A percentile compares a stretch with the other conserved stretches of the same genome.
These are phyloP conservation scores for Phytopythium ostracodes DNA, from an alignment of 352 stramenopile species.

Conservation along the genomic window DNA sequence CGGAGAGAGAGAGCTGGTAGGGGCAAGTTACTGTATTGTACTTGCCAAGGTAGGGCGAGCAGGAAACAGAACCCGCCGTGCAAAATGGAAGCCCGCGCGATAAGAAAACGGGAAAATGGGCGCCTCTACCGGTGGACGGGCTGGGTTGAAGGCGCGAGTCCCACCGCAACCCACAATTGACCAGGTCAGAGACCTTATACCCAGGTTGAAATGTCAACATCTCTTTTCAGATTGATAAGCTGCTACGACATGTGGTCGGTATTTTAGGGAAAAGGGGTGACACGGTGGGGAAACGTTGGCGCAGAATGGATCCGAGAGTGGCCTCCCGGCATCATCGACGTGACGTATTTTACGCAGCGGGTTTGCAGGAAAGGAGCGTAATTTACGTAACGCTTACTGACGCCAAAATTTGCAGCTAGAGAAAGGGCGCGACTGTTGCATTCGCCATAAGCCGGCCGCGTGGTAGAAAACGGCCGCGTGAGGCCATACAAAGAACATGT, in stretches of 20 bases:
- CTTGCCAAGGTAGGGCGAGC: too few species aligned
- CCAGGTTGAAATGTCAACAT: neutral
- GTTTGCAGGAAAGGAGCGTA: neutral
- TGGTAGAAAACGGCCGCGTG: neutral
- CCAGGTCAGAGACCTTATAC: neutral
- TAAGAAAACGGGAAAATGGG: neutral
- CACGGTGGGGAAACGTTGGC: neutral
- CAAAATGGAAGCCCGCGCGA: too few species aligned
- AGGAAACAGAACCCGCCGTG: too few species aligned
- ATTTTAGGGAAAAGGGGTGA: too few species aligned
- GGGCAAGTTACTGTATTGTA: too few species aligned
- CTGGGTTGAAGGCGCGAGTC: constrained; percentile 5
- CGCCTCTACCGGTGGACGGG: neutral
- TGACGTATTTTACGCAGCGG: neutral
- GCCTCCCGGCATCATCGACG: neutral
- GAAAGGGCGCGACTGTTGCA: neutral
- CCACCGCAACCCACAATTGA: neutral
- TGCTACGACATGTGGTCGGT: too few species aligned
- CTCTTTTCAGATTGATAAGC: too few species aligned
- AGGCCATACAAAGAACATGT: constrained; percentile 1
- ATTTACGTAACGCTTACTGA: neutral
- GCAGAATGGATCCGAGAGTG: neutral
- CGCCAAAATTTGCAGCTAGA: neutral
- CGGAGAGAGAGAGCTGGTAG: too few species aligned
- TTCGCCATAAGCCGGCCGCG: neutral